Conservation (phyloP, 768 basidiomycete species). For the Leccinum imitatum region DNA sequence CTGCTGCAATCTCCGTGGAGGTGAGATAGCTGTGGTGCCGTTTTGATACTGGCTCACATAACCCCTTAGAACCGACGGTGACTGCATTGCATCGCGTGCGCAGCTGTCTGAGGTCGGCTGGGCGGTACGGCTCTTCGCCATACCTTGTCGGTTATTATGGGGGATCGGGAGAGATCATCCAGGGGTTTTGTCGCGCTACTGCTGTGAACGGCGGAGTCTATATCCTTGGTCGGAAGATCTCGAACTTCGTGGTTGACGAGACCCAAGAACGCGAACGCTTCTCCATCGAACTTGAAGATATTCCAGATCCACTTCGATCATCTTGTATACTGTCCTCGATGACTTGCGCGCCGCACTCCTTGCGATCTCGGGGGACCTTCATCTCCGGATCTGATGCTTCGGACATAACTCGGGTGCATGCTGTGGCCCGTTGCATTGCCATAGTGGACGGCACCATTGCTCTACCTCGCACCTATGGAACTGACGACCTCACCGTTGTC, state of each 20-base stretch:
- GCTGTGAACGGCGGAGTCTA: slow-evolving; percentile 80
- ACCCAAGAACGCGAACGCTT: slow-evolving; percentile 31
- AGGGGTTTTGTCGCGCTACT: slow-evolving; percentile 85
- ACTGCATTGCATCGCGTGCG: slow-evolving; percentile 69
- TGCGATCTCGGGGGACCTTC: slow-evolving; percentile 25
- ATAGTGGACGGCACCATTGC: slow-evolving; percentile 41
- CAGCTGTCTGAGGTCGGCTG: slow-evolving; percentile 71
- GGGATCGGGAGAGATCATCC: slow-evolving; percentile 86
- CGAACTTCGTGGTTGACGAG: slow-evolving; percentile 32
- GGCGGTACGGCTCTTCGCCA: slow-evolving; percentile 83
- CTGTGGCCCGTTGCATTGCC: slow-evolving; percentile 50
- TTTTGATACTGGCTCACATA: slow-evolving; percentile 6
- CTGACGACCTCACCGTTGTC: slow-evolving; percentile 6
- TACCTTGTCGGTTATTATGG: slow-evolving; percentile 97
- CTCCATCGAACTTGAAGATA: slow-evolving; percentile 52
- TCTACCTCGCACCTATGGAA: slow-evolving; percentile 31
- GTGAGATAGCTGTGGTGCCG: slow-evolving; percentile 37
- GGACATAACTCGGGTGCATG: slow-evolving; percentile 2
- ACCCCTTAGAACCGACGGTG: slow-evolving; percentile 57
- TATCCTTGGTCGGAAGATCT: slow-evolving; percentile 54
- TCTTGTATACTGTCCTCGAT: slow-evolving; percentile 54
- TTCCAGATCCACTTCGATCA: slow-evolving; percentile 58
- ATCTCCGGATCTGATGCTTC: slow-evolving; percentile 9
- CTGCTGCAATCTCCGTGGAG: slow-evolving; percentile 57
- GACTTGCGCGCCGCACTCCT: slow-evolving; percentile 31